Base-by-base conservation (phyloP, 2,329 filamentous ascomycete species). In the Alternaria atra region DNA sequence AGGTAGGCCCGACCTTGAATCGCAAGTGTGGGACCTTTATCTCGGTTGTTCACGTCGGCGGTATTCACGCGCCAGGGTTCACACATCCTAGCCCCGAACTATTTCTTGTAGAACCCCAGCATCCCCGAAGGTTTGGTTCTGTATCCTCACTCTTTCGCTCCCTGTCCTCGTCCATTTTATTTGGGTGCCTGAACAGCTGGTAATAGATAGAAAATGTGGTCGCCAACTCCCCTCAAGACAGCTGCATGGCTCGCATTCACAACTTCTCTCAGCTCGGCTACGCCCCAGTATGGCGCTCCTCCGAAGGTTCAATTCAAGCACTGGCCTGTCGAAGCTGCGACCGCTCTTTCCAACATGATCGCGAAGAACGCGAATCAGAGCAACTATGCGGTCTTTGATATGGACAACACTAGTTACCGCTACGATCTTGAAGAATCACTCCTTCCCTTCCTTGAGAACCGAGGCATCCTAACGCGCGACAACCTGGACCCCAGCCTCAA, bases 311-410 rank as follows among this genome's bases (percentile, higher is more conserved):
- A 70, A 39, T 63, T 73, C 39, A 55, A 69, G 53, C 60, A 68
- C 47, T 75, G 72, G 73, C 73, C 73, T 27, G 63, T 65, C 29
- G 66, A 69, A 40, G 71, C 72, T 47, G 71, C 69, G 35, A 63
- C 58, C 48, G 64, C 68, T n/a, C 67, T 75, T 23, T 66, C 66
- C 46, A 61, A 63, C 43, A 75, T 75, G 73, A 75, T 75, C 39
- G 23, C 55, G 23, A 64, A 63, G 23, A 75, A 74, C 34, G 73
- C 73, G 15, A 73, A 75, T 50, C 68, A 73, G 55, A 73, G 69
- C 66, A 72, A 72, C 61, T 74, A 72, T 42, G 73, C 73, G 6
- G 68, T 74, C 42, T 74, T 75, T 58, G 73, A 75, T 58, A 73
- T 73, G 70, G 73, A 75, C 64, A 73, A 75, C 51, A 75, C 73